phyloP scores from a whole-genome alignment of 202 grass and related monocot genomes.

The Schoenoplectus triqueter region DNA sequence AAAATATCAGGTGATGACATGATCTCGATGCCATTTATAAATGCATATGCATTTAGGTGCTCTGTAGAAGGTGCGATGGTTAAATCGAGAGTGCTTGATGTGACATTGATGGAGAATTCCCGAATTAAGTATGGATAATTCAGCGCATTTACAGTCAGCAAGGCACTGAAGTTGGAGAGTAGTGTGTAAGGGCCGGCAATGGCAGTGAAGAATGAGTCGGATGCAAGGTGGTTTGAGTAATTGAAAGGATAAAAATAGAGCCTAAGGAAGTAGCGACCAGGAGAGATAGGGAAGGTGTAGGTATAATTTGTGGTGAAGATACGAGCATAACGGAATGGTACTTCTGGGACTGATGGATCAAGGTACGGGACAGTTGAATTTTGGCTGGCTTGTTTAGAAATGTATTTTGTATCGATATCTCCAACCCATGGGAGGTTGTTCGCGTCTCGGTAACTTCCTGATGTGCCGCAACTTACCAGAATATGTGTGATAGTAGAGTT shows the following conservation, averaged over 20 bases:
- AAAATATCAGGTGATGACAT: constrained; percentile 50
- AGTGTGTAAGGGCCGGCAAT: constrained; percentile 53
- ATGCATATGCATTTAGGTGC: constrained; percentile 52
- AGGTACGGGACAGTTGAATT: background rate
- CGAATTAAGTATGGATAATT: constrained; percentile 47
- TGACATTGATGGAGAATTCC: constrained; percentile 68
- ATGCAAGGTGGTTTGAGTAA: constrained; percentile 39
- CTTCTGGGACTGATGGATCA: constrained; percentile 47
- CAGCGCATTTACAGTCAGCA: constrained; percentile 43
- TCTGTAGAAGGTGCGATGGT: constrained; percentile 58
- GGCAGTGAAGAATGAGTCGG: constrained; percentile 54
- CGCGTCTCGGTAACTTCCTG: constrained; percentile 23
- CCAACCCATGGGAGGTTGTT: constrained; percentile 45
- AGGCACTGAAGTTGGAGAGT: constrained; percentile 67
- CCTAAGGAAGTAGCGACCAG: constrained; percentile 68
- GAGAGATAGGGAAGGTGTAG: constrained; percentile 55
- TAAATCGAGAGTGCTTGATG: constrained; percentile 41
- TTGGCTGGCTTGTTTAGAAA: constrained; percentile 22
- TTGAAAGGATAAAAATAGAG: constrained; percentile 72
- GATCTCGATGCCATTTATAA: constrained; percentile 90
- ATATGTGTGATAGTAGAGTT: constrained; percentile 32
- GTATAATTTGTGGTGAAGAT: constrained; percentile 59
- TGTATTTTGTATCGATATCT: constrained; percentile 38
- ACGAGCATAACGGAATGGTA: constrained; percentile 56
- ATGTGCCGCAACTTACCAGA: constrained; percentile 62